phyloP scores from a whole-genome alignment of 2,329 filamentous ascomycete species.

The Alternaria longipes region DNA sequence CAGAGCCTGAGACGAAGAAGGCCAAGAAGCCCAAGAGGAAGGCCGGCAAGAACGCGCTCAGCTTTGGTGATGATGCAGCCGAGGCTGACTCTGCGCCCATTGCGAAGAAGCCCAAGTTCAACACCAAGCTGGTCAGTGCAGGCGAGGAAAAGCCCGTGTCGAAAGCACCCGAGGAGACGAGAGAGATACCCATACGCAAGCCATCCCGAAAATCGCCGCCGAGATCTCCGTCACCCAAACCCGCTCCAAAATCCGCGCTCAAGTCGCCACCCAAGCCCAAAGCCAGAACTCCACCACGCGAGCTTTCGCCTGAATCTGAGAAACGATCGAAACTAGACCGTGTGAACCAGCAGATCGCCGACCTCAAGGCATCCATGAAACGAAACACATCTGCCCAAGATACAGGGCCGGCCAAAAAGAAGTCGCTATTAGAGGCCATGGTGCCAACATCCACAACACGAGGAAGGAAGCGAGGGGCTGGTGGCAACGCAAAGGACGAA shows the following conservation, averaged over 20 bases:
- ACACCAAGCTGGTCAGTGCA: constrained; percentile 73
- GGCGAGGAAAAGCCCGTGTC: constrained; percentile 50
- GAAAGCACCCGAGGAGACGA: constrained; percentile 45
- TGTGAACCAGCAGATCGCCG: constrained; percentile 82
- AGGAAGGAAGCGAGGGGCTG: constrained; percentile 74
- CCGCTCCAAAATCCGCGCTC: constrained; percentile 20
- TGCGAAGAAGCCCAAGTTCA: constrained; percentile 80
- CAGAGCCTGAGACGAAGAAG: constrained; percentile 55
- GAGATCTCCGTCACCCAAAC: constrained; percentile 36
- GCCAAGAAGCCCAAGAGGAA: constrained; percentile 71
- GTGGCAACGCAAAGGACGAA: constrained; percentile 62
- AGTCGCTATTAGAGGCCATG: constrained; percentile 74
- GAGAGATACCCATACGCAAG: constrained; percentile 47
- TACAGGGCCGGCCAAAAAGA: constrained; percentile 56
- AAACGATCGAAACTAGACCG: constrained; percentile 64
- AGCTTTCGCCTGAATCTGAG: constrained; percentile 52
- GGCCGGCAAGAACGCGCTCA: constrained; percentile 77
- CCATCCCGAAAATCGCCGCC: constrained; percentile 36
- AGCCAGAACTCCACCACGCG: constrained; percentile 40
- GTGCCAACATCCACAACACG: constrained; percentile 76
- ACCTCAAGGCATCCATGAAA: constrained; percentile 83
- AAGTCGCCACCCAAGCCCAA: constrained; percentile 27
- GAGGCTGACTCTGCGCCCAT: constrained; percentile 66
- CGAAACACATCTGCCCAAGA: constrained; percentile 59
- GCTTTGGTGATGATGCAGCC: constrained; percentile 74